These are phyloP conservation scores for Trichodelitschia bisporula DNA, from an alignment of 495 filamentous ascomycete genomes.

Conservation along the genomic window DNA sequence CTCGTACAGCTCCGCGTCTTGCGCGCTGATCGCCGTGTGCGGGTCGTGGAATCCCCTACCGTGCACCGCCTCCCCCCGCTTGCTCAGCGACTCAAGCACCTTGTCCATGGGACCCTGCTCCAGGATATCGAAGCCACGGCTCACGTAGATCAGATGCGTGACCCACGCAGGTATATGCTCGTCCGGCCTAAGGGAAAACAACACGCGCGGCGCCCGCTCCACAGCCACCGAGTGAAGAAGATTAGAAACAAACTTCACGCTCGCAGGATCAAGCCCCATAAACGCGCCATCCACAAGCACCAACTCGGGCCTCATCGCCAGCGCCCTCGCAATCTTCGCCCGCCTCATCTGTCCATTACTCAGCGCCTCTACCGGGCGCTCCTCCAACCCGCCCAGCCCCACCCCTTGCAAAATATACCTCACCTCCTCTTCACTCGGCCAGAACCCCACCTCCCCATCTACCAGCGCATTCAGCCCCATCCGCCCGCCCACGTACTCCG, in stretches of 20 bases:
- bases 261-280: slow-evolving; percentile 83
- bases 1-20: no score
- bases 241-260: slow-evolving; percentile 37
- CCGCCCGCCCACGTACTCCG: slow-evolving; percentile 53
- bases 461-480: slow-evolving; percentile 56
- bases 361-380: slow-evolving; percentile 62
- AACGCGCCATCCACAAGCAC: slow-evolving; percentile 85
- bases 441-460: slow-evolving; percentile 5
- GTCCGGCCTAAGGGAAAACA: slow-evolving; percentile 60
- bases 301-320: slow-evolving; percentile 55
- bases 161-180: slow-evolving; percentile 78
- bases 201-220: slow-evolving; percentile 37
- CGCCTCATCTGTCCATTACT: slow-evolving; percentile 84
- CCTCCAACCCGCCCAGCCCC: slow-evolving; percentile 33
- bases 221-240: slow-evolving; percentile 41
- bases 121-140: slow-evolving; percentile 30
- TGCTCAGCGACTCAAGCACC: not conserved
- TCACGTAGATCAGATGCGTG: slow-evolving; percentile 49
- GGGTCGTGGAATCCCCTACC: no score
- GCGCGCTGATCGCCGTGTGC: no score
- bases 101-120: slow-evolving; percentile 21
- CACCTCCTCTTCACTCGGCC: slow-evolving; percentile 13
- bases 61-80: no score
- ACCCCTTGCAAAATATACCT: slow-evolving; percentile 38
- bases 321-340: slow-evolving; percentile 64